Evolutionary conservation across 2,329 filamentous ascomycete genomes (phyloP), one percentile per base, ranked within the genome.

Genomic region (Stachybotrys chlorohalonatus): DNA sequence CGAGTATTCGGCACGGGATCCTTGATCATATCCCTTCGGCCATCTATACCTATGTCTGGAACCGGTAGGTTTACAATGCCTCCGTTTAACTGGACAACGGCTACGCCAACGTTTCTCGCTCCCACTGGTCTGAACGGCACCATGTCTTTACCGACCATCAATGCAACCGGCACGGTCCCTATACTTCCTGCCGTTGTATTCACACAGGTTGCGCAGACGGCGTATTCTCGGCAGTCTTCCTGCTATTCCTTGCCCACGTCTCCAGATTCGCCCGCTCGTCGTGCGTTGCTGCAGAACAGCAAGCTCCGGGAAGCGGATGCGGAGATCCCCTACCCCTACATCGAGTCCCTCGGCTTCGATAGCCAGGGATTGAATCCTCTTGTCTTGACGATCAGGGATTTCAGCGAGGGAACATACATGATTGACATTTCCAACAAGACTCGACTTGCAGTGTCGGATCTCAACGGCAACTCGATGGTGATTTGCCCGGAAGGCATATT

Each of bases 331-430:
- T 62, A 65, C 24, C 69, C 70, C 0, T 73, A 70, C 49, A 66
- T 73, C 4, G 68, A 73, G 51, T 67, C 71, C 0, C 62, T 73
- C 24, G 64, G 66, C 47, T 68, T 73, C 50, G 63, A 68, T 24
- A 59, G 58, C 3, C 62, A 66, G 15, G 67, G 65, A 1, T 54
- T 71, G 1, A 58, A 64, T 4, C 69, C 71, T 0, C 51, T 71
- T 1, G 72, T 66, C 48, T 52, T 73, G 11, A 68, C 69, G 0
- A 54, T 73, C 5, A 57, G 65, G 0, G 67, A 73, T 51, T 59
- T 60, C 3, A 53, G 57, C 7, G 61, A 65, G 2, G 64, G 62
- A 0, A 61, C 63, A 0, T 58, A 67, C 52, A 63, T 63, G 49
- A 55, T 73, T 1, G 71, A 73, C 54, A 60, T 73, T 6, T 71